Conservation (phyloP, 768 basidiomycete species). For the Termitomyces sp. region DNA sequence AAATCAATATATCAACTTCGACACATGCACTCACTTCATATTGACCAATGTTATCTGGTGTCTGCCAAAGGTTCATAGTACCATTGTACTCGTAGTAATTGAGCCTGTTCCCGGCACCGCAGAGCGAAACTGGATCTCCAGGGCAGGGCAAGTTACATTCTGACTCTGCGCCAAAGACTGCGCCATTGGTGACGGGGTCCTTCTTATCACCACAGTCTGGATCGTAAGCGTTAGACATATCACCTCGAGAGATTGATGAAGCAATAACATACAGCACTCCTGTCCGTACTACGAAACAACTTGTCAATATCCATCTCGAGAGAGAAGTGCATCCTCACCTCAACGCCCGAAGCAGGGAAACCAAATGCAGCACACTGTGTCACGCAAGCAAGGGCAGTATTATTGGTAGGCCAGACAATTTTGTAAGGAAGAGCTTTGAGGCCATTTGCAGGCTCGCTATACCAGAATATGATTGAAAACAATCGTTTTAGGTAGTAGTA, state of each 20-base stretch:
- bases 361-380: slow-evolving; percentile 67
- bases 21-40: slow-evolving; percentile 52
- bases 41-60: slow-evolving; percentile 54
- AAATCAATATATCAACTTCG: not conserved
- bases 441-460: slow-evolving; percentile 40
- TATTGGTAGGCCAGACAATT: slow-evolving; percentile 53
- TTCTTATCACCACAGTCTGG: slow-evolving; percentile 66
- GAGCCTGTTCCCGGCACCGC: slow-evolving; percentile 53
- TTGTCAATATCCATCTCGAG: not conserved
- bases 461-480: not conserved
- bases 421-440: slow-evolving; percentile 54
- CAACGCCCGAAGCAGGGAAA: slow-evolving; percentile 65
- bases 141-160: slow-evolving; percentile 54
- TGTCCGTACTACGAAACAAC: slow-evolving; percentile 39
- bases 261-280: slow-evolving; percentile 66
- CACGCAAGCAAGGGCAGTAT: slow-evolving; percentile 59
- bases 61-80: slow-evolving; percentile 56
- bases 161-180: slow-evolving; percentile 31
- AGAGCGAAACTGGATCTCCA: slow-evolving; percentile 64
- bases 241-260: not conserved
- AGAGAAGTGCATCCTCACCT: slow-evolving; percentile 22
- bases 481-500: not conserved
- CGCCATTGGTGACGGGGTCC: slow-evolving; percentile 39
- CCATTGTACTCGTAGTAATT: slow-evolving; percentile 51
- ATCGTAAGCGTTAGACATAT: not conserved